Percentiles rank a stretch among this genome's conserved stretches.
Conservation (phyloP, 805 yeast genomes). For the Monosporozyma yasuniensis region DNA sequence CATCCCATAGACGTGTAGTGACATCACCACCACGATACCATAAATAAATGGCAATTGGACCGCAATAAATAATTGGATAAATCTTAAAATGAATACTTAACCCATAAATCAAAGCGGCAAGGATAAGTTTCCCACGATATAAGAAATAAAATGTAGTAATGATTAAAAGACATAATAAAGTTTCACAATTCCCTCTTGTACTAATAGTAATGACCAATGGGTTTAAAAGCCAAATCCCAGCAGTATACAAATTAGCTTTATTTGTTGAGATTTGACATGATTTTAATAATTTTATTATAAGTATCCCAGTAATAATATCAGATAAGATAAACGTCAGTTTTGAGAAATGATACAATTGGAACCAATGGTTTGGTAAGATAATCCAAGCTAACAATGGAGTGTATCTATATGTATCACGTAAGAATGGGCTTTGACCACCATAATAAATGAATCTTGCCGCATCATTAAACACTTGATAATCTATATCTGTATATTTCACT, state of each 20-base stretch:
- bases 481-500: conserved; percentile 88
- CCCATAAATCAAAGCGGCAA: conserved; percentile 53
- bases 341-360: conserved; percentile 65
- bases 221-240: conserved; percentile 71
- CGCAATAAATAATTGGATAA: conserved; percentile 74
- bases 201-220: conserved; percentile 93
- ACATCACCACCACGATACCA: conserved; percentile 6
- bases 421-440: conserved; percentile 57
- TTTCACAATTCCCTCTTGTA: conserved; percentile 90
- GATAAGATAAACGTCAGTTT: conserved; percentile 67
- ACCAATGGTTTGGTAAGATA: conserved; percentile 57
- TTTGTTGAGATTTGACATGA: background rate
- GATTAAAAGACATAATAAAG: conserved; percentile 71
- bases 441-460: conserved; percentile 65
- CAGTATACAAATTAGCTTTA: conserved; percentile 1
- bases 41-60: conserved; percentile 52
- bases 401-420: conserved; percentile 82
- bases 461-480: conserved; percentile 87
- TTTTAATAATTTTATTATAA: conserved; percentile 39
- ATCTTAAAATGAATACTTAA: conserved; percentile 80
- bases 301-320: conserved; percentile 72
- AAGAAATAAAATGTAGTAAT: conserved; percentile 47
- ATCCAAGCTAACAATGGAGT: conserved; percentile 88
- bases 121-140: conserved; percentile 21
- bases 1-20: conserved; percentile 1